Percentiles rank a stretch among this genome's conserved stretches.
phyloP scores from a whole-genome alignment of 345 rosid genomes.

The Brassica rapa region DNA sequence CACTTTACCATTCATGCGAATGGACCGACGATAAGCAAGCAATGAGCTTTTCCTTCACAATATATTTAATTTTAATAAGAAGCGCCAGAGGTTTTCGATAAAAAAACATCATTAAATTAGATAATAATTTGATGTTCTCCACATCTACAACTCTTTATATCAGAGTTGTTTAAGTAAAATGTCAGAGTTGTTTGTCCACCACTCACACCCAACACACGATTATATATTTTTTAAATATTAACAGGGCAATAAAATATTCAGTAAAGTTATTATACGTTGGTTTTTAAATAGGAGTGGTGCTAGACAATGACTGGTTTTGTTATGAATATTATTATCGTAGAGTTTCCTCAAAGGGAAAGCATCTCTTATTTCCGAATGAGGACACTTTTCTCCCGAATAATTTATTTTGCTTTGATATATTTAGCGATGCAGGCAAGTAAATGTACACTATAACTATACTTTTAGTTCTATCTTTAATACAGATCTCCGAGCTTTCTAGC shows the following conservation, averaged over 20 bases:
- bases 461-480: background rate
- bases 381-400: conserved; percentile 16
- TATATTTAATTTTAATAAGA: conserved; percentile 17
- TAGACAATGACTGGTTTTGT: conserved; percentile 41
- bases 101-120: background rate
- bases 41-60: conserved; percentile 9
- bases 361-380: conserved; percentile 40
- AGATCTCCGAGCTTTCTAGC: conserved; percentile 28
- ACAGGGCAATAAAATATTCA: conserved; percentile 22
- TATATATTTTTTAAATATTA: conserved; percentile 12
- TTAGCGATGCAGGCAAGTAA: conserved; percentile 13
- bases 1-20: conserved; percentile 13
- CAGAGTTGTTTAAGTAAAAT: conserved; percentile 29
- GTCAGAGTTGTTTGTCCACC: conserved; percentile 47
- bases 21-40: background rate
- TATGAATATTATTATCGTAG: conserved; percentile 32
- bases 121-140: conserved; percentile 14
- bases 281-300: conserved; percentile 35
- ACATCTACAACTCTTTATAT: conserved; percentile 13
- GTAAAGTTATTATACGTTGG: conserved; percentile 23
- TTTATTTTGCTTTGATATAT: conserved; percentile 23
- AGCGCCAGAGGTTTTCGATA: background rate
- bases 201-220: conserved; percentile 45
- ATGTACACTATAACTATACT: conserved; percentile 10
- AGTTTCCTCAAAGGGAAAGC: conserved; percentile 46